Base-by-base conservation (phyloP, 1,284 basidiomycete genomes). In the Rhodotorula sp. region DNA sequence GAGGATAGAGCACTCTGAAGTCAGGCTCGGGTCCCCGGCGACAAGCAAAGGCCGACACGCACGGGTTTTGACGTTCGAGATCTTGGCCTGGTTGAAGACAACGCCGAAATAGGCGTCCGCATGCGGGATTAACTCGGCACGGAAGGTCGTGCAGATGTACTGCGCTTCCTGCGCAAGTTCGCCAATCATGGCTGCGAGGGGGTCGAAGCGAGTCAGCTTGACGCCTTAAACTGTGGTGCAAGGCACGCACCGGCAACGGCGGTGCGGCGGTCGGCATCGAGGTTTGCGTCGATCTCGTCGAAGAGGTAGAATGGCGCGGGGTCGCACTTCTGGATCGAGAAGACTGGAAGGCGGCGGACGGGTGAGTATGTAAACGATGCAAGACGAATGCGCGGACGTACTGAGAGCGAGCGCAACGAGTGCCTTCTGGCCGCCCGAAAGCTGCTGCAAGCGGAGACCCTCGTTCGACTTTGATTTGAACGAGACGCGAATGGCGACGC, bases 291-390 rank as follows among this genome's bases (percentile, higher is more conserved):
- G 78, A 98, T 98, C 85, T 99, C 96, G 80, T 99, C 96, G 79
- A 99, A 99, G n/a, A 99, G 85, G 81, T 99, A 99, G 84, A 99
- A 99, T 1, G 96, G 96, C 0, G 96, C 96, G 1, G 96, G 96
- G 79, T 99, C 96, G 80, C 94, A 98, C 81, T 96, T 97, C 80
- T 99, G 96, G 76, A 99, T 99, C 13, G 95, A 94, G 79, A 99
- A 99, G 27, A 99, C 94, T 90, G 76, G 2, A 36, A 20, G 30
- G n/a, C 60, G 44, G 15, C n/a, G 6, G 17, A 8, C 10, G 32
- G 27, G 27, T 61, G n/a, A 63, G 66, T 22, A 44, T 13, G 9
- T 10, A 8, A n/a, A 36, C 5, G 2, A 24, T 8, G 27, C 6
- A 19, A 6, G 15, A 20, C 10, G 8, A 32, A 2, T 1, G 4